Evolutionary conservation across 345 rosid genomes (phyloP).

Genomic region (Clarkia xantiana): DNA sequence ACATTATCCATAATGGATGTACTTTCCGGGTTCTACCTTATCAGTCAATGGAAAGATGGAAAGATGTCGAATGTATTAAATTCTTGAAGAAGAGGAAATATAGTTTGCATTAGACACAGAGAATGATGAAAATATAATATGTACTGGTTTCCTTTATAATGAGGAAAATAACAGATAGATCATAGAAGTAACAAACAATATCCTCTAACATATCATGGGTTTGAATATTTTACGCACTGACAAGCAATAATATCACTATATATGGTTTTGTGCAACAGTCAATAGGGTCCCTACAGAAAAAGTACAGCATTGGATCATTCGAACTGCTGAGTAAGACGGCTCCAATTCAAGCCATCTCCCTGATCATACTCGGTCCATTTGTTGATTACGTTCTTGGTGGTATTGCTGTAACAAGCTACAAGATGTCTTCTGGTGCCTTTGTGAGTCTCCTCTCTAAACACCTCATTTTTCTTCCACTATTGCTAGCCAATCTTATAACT

Average conservation of each 20-base stretch:
- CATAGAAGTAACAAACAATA: too few relatives aligned
- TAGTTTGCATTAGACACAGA: too few relatives aligned
- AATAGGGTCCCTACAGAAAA: conserved; percentile 29
- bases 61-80: too few relatives aligned
- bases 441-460: conserved; percentile 13
- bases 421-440: conserved; percentile 19
- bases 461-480: background rate
- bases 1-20: too few relatives aligned
- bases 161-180: too few relatives aligned
- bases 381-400: conserved; percentile 23
- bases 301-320: conserved; percentile 29
- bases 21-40: too few relatives aligned
- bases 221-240: too few relatives aligned
- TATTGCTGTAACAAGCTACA: conserved; percentile 16
- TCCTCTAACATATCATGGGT: too few relatives aligned
- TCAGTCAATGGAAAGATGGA: too few relatives aligned
- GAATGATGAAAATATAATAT: too few relatives aligned
- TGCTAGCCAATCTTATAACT: conserved; percentile 5
- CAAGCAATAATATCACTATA: background rate
- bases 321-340: conserved; percentile 32
- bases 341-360: conserved; percentile 30
- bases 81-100: too few relatives aligned
- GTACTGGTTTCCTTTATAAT: too few relatives aligned
- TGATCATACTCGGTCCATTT: conserved; percentile 24
- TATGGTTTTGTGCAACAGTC: conserved; percentile 14